phyloP scores from a whole-genome alignment of 2,329 filamentous ascomycete species.

The Verticillium nonalfalfae region DNA sequence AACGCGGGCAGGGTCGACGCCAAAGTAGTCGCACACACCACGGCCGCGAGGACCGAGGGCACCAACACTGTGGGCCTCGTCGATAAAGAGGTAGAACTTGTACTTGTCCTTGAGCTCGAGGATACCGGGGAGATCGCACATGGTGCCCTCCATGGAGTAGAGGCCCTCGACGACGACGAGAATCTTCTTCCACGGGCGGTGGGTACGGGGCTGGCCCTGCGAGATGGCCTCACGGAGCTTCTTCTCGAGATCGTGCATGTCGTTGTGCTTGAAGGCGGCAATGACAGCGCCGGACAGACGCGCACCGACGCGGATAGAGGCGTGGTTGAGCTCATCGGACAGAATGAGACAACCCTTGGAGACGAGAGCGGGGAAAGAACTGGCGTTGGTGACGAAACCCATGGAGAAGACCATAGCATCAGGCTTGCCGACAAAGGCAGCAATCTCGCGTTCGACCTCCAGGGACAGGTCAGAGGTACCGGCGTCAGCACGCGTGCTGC shows the following conservation, averaged over 20 bases:
- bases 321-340: constrained; percentile 96
- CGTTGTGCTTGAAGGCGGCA: constrained; percentile 95
- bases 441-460: constrained; percentile 86
- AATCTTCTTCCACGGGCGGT: constrained; percentile 99
- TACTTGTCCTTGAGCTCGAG: constrained; percentile 86
- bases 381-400: constrained; percentile 96
- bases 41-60: constrained; percentile 83
- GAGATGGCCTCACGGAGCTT: constrained; percentile 88
- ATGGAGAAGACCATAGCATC: constrained; percentile 97
- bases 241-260: constrained; percentile 81
- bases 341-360: constrained; percentile 91
- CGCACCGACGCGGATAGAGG: constrained; percentile 92
- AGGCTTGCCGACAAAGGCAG: constrained; percentile 88
- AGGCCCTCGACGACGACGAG: constrained; percentile 92
- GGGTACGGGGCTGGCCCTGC: constrained; percentile 95
- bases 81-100: constrained; percentile 93
- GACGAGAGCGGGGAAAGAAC: constrained; percentile 85
- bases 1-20: constrained; percentile 77
- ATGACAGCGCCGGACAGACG: constrained; percentile 94
- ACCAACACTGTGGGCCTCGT: constrained; percentile 94
- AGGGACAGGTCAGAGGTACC: constrained; percentile 83
- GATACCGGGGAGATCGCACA: constrained; percentile 93
- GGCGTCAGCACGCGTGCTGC: constrained; percentile 74
- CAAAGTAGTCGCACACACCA: constrained; percentile 96
- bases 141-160: constrained; percentile 99